Evolutionary conservation across 345 rosid genomes (phyloP).

Genomic region (Populus euphratica): DNA sequence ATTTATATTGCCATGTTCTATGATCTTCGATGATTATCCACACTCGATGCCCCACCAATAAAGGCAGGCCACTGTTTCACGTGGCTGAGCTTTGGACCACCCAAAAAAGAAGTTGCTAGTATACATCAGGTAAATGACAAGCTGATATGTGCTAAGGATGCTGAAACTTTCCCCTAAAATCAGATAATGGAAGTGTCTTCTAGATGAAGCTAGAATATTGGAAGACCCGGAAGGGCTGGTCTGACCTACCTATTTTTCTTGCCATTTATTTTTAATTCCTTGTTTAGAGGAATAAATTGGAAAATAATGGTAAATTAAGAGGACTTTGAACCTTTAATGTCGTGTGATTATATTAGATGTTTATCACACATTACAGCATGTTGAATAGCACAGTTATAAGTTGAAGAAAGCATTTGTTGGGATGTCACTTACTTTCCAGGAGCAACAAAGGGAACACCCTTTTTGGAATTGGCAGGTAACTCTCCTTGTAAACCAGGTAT

Average conservation of each 20-base stretch:
- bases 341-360: not conserved
- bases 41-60: not conserved
- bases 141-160: too few relatives aligned
- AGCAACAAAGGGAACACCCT: slow-evolving; percentile 30
- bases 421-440: slow-evolving; percentile 24
- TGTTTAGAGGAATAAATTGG: not conserved
- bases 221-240: not conserved
- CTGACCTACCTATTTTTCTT: not conserved
- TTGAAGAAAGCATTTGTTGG: not conserved
- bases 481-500: slow-evolving; percentile 41
- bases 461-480: slow-evolving; percentile 14
- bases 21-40: not conserved
- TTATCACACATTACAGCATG: not conserved
- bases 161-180: not conserved
- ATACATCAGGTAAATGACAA: not conserved
- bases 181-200: not conserved
- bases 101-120: not conserved
- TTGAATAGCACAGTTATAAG: not conserved
- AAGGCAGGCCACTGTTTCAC: not conserved
- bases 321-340: not conserved
- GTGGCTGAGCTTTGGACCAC: not conserved
- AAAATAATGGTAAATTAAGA: not conserved
- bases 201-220: not conserved
- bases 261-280: not conserved
- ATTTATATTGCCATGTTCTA: not conserved